Percentiles rank a stretch among this genome's conserved stretches.
Evolutionary conservation across 768 basidiomycete species (phyloP).

Genomic region (Lanmaoa pseudosensibilis): DNA sequence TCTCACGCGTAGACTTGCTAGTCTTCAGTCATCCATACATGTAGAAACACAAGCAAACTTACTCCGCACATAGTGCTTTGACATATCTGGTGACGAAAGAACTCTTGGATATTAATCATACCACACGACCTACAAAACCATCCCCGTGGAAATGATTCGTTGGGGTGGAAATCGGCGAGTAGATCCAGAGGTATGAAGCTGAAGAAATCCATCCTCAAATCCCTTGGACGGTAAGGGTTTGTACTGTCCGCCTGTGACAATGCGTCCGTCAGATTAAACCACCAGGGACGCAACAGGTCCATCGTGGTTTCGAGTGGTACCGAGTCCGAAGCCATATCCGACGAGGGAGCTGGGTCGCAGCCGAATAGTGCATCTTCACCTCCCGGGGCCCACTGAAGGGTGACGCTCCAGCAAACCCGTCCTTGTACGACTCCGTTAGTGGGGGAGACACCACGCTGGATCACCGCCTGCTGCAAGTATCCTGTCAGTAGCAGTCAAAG

Average conservation of each 20-base stretch:
- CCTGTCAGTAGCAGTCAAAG: not conserved
- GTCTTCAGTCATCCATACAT: constrained; percentile 10
- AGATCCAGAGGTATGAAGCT: constrained; percentile 34
- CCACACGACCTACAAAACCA: constrained; percentile 53
- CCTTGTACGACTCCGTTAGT: constrained; percentile 23
- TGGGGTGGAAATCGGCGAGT: constrained; percentile 30
- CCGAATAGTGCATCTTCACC: constrained; percentile 43
- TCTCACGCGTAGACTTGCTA: constrained; percentile 10
- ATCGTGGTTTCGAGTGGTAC: not conserved
- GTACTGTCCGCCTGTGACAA: not conserved
- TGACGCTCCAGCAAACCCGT: constrained; percentile 45
- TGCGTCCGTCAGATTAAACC: constrained; percentile 17
- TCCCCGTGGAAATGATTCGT: constrained; percentile 41
- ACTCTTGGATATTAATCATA: constrained; percentile 45
- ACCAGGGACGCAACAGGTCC: constrained; percentile 22
- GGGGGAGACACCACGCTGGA: not conserved
- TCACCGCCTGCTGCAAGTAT: constrained; percentile 17
- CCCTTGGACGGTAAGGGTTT: constrained; percentile 22
- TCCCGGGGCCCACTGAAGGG: constrained; percentile 49
- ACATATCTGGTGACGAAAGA: constrained; percentile 50
- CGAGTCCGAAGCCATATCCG: not conserved
- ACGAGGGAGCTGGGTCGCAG: not conserved
- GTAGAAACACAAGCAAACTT: constrained; percentile 3
- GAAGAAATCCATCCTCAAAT: constrained; percentile 27
- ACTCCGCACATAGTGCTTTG: constrained; percentile 42